phyloP scores from a whole-genome alignment of 768 basidiomycete genomes.

The Mycena sanguinolenta region DNA sequence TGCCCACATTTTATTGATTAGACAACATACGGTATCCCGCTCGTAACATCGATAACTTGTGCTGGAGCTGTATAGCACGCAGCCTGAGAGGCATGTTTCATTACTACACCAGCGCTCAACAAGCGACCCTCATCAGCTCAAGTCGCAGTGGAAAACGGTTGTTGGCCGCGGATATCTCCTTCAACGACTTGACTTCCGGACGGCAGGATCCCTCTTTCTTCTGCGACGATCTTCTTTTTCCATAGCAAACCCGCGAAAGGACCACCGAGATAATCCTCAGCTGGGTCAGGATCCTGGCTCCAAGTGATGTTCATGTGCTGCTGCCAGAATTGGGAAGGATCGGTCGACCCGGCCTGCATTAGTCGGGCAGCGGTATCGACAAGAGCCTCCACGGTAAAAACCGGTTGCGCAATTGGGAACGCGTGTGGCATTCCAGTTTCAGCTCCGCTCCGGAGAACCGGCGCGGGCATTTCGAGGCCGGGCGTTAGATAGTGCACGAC shows the following conservation, averaged over 20 bases:
- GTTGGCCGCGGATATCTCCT: not conserved
- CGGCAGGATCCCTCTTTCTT: constrained; percentile 21
- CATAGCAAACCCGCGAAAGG: constrained; percentile 24
- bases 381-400: constrained; percentile 14
- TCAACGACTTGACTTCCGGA: not conserved
- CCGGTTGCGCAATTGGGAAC: constrained; percentile 15
- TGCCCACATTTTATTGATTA: no score
- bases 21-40: no score
- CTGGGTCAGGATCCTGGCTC: not conserved
- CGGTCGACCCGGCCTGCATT: constrained; percentile 8
- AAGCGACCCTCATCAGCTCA: not conserved
- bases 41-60: no score
- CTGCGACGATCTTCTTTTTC: constrained; percentile 29
- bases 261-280: not conserved
- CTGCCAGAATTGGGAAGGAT: not conserved
- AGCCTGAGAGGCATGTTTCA: no score
- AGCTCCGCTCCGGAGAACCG: not conserved
- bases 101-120: no score
- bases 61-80: no score
- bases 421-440: not conserved
- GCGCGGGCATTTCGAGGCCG: not conserved
- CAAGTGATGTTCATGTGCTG: not conserved
- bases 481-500: constrained; percentile 22
- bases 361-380: constrained; percentile 21
- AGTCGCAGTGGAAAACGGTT: not conserved